Base-by-base conservation (phyloP, 345 rosid species). In the Arabis alpina region DNA sequence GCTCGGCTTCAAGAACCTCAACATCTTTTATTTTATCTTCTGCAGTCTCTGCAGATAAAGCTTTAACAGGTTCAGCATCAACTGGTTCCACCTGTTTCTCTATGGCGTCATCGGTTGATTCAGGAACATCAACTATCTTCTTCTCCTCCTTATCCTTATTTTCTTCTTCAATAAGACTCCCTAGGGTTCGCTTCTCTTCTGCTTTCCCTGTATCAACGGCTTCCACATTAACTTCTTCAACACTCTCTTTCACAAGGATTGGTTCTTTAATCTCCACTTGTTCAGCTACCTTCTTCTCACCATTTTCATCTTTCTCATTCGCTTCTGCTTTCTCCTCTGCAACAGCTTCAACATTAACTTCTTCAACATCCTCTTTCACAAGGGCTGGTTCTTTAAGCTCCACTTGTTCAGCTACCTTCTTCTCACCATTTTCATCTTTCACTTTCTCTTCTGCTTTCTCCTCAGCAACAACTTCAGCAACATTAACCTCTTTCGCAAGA, bases 1-100 rank as follows among this genome's bases (percentile, higher is more conserved):
- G 48, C 16, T 69, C 27, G 2, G 30, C 61, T 69, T 49, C 75
- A 53, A 48, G 58, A 45, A 48, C 57, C 69, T 73, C 48, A 15
- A 25, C 73, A 27, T 60, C 52, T 67, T 37, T 67, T 68, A 13
- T 24, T 37, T 60, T 43, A 0, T 24, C 68, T 36, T 74, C 68
- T 51, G 24, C 32, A 32, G 61, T 49, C 60, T 74, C 72, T 66
- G 39, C 43, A 53, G 73, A 24, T 53, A 59, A 56, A 34, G 67
- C 63, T 44, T n/a, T 60, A 53, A 44, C 67, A 60, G 32, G 3
- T 53, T 66, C 55, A 43, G 36, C 41, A 74, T 59, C 73, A 74
- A 74, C 51, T 59, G 61, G 62, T 53, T 67, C 77, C 36, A 60
- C 63, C 50, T 43, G 50, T 74, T 67, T 59, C 15, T 32, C 68